A percentile compares a stretch with the other conserved stretches of the same genome.
Evolutionary conservation across 495 filamentous ascomycete species (phyloP).

Genomic region (Trichoderma reesei): DNA sequence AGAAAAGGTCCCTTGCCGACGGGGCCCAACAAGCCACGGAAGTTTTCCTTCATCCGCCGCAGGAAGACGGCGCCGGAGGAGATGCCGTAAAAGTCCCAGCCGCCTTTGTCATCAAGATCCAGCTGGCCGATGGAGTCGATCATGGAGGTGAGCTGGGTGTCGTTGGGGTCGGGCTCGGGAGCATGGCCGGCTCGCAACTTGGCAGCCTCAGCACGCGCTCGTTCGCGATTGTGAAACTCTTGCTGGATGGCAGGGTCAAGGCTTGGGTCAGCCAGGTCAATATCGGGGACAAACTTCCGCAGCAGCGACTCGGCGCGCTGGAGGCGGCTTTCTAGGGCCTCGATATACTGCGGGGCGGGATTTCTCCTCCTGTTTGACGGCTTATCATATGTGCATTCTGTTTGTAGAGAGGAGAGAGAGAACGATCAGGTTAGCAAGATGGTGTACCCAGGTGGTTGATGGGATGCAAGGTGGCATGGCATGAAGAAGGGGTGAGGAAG

Average conservation of each 20-base stretch:
- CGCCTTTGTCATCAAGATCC: constrained; percentile 81
- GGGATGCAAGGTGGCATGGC: background rate
- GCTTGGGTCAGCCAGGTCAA: constrained; percentile 75
- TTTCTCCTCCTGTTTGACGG: constrained; percentile 93
- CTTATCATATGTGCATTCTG: constrained; percentile 97
- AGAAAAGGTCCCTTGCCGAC: constrained; percentile 40
- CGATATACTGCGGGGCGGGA: constrained; percentile 89
- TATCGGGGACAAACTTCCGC: constrained; percentile 67
- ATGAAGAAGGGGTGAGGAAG: background rate
- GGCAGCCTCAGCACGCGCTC: constrained; percentile 28
- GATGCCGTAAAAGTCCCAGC: constrained; percentile 92
- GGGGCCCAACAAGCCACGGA: constrained; percentile 51
- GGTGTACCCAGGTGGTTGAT: background rate
- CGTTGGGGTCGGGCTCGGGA: constrained; percentile 31
- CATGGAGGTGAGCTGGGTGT: constrained; percentile 87
- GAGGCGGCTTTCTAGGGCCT: constrained; percentile 75
- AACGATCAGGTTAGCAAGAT: constrained; percentile 1
- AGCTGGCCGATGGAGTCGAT: constrained; percentile 81
- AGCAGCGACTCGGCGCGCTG: constrained; percentile 78
- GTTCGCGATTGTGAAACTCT: constrained; percentile 40
- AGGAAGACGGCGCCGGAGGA: constrained; percentile 88
- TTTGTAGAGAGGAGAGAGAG: constrained; percentile 21
- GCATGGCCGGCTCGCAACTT: constrained; percentile 15
- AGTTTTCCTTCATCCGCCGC: constrained; percentile 72
- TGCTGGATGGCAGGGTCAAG: constrained; percentile 61